Base-by-base conservation (phyloP, 1,284 basidiomycete genomes). In the Rhizoctonia solani region DNA sequence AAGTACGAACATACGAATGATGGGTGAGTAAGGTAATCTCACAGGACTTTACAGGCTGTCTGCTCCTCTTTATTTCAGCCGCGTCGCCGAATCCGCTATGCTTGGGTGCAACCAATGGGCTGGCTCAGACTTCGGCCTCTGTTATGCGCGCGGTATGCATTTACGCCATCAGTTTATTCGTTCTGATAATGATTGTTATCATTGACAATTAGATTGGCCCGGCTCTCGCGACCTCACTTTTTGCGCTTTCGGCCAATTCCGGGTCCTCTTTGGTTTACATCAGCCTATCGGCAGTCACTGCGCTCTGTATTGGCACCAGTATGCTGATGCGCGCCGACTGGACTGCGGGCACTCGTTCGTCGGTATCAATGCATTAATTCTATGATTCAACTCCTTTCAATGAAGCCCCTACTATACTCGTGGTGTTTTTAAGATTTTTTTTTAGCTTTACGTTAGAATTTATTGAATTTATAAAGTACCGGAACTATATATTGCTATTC, bases 81-180 rank as follows among this genome's bases (percentile, higher is more conserved):
- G 70, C 70, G 11, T 56, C 70, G 14, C 67, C 71, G 27, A 23
- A 34, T 37, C 47, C 49, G 25, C 32, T 50, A 41, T 53, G 37
- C 19, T 54, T 71, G 14, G 70, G 70, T 3, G 59, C 68, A 3
- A 69, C 67, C 9, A 71, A 71, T 32, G 70, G 70, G 1, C 39
- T 71, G 37, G 69, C 70, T 30, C 70, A 71, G 44, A 69, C 69
- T 5, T 53, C 55, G 23, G 56, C 66, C 19, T 68, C 66, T 0
- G 29, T 71, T 23, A 56, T 71, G 69, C 67, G 69, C 32, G 56
- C 67, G 37, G 52, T 70, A 25, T 13, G 56, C 19, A n/a, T 21
- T 2, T 19, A 27, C 25, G 34, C 30, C 1, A 8, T 16, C 37
- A 39, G 37, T 8, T 39, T 39, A 39, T 16, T 8, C 37, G 37